A percentile compares a stretch with the other conserved stretches of the same genome.
These are phyloP conservation scores for Clarireedia monteithiana DNA, from an alignment of 2,329 filamentous ascomycete species.

Conservation along the genomic window DNA sequence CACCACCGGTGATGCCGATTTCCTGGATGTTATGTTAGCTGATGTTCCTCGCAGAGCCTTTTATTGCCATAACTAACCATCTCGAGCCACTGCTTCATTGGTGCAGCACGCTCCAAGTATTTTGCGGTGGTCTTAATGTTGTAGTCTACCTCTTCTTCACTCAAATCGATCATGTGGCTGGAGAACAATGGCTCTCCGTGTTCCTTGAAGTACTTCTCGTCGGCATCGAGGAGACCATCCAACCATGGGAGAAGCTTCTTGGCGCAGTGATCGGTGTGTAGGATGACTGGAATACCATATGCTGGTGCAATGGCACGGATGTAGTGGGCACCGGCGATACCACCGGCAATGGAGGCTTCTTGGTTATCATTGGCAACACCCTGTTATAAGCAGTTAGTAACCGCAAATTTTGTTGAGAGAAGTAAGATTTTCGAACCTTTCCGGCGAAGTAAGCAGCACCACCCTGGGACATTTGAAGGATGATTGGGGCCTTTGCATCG, in stretches of 20 bases:
- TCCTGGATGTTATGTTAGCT: slow-evolving; percentile 38
- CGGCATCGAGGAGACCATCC: slow-evolving; percentile 89
- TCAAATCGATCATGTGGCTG: slow-evolving; percentile 97
- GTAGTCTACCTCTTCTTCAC: slow-evolving; percentile 80
- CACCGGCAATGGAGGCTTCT: slow-evolving; percentile 79
- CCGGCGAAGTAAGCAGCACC: slow-evolving; percentile 89
- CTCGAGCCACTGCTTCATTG: slow-evolving; percentile 99
- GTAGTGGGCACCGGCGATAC: slow-evolving; percentile 86
- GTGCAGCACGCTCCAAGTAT: slow-evolving; percentile 89
- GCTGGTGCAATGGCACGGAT: slow-evolving; percentile 78
- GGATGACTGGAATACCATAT: slow-evolving; percentile 85
- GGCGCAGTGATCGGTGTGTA: slow-evolving; percentile 97
- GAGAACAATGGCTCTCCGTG: slow-evolving; percentile 90
- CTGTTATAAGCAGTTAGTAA: slow-evolving; percentile 29
- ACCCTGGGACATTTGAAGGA: slow-evolving; percentile 90
- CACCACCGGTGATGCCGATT: slow-evolving; percentile 91
- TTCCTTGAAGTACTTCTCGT: slow-evolving; percentile 91
- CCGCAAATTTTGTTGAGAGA: not conserved
- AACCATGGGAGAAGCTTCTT: slow-evolving; percentile 99
- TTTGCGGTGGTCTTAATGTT: slow-evolving; percentile 89
- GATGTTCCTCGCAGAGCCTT: not conserved
- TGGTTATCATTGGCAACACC: slow-evolving; percentile 78
- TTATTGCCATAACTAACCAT: slow-evolving; percentile 54
- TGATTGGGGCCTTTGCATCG: slow-evolving; percentile 83
- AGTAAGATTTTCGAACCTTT: slow-evolving; percentile 45